Evolutionary conservation across 352 stramenopile species (phyloP).

Genomic region (Phytopythium montanum): DNA sequence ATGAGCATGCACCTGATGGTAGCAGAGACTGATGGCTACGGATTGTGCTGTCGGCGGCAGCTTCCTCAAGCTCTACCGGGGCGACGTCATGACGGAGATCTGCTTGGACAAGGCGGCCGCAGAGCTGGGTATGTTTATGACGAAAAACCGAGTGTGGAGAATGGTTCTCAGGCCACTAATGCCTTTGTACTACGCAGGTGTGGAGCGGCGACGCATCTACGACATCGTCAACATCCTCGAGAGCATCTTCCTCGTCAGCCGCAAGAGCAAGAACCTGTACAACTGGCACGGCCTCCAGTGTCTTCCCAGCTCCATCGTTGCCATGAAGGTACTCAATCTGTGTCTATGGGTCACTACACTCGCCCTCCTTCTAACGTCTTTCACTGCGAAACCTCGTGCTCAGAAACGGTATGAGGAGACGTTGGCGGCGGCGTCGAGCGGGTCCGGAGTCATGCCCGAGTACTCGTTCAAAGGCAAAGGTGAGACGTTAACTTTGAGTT

Average conservation of each 20-base stretch:
- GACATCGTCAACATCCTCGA: conserved; percentile 99
- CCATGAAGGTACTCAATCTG: conserved; percentile 66
- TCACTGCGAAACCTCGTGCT: not conserved
- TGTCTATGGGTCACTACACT: not conserved
- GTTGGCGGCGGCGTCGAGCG: conserved; percentile 19
- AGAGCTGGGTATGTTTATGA: conserved; percentile 33
- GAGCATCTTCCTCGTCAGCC: conserved; percentile 92
- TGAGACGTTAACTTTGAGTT: conserved; percentile 13
- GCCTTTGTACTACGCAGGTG: conserved; percentile 30
- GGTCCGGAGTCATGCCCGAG: conserved; percentile 27
- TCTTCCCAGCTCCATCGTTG: conserved; percentile 57
- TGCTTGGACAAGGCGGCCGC: conserved; percentile 65
- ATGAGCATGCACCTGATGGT: too few species aligned
- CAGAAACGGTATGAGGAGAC: conserved; percentile 46
- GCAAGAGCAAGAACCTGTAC: conserved; percentile 97
- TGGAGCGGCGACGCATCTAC: conserved; percentile 95
- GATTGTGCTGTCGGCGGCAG: conserved; percentile 17
- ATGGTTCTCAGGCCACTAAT: too few species aligned
- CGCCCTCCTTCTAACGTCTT: not conserved
- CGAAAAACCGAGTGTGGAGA: not conserved
- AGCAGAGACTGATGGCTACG: too few species aligned
- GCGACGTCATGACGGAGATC: conserved; percentile 67
- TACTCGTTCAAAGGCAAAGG: conserved; percentile 76
- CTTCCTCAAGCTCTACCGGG: conserved; percentile 74
- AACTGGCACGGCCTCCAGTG: conserved; percentile 81